These are phyloP conservation scores for Boletus sp. DNA, from an alignment of 768 basidiomycete species.

Conservation along the genomic window DNA sequence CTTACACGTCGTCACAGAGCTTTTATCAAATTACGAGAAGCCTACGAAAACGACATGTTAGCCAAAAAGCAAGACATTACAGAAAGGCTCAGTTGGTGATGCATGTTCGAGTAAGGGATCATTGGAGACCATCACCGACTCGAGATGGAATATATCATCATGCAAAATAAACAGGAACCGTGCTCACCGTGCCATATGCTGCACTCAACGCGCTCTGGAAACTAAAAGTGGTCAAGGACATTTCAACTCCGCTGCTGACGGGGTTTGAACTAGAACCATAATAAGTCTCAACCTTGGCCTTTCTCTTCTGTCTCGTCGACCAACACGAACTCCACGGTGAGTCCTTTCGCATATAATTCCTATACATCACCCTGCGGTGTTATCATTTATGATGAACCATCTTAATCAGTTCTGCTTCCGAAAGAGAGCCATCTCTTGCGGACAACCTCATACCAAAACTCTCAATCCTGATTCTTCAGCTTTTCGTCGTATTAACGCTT, in stretches of 20 bases:
- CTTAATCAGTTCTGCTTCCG: slow-evolving; percentile 82
- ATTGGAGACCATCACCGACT: slow-evolving; percentile 68
- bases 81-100: slow-evolving; percentile 50
- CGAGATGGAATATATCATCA: slow-evolving; percentile 70
- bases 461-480: slow-evolving; percentile 44
- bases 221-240: no score
- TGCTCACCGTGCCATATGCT: slow-evolving; percentile 37
- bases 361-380: background rate
- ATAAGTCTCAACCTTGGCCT: no score
- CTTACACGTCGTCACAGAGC: background rate
- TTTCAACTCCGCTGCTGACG: no score
- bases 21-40: background rate
- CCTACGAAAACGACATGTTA: background rate
- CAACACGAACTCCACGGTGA: no score
- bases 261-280: no score
- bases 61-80: slow-evolving; percentile 19
- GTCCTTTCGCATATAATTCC: no score
- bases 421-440: slow-evolving; percentile 75
- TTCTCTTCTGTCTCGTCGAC: no score
- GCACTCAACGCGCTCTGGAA: background rate
- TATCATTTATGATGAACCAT: slow-evolving; percentile 44
- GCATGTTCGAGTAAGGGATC: slow-evolving; percentile 80
- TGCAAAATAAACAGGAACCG: slow-evolving; percentile 25
- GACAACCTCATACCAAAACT: slow-evolving; percentile 41
- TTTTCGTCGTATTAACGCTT: background rate